Conservation (phyloP, 1,284 basidiomycete species). For the Naganishia sp. region DNA sequence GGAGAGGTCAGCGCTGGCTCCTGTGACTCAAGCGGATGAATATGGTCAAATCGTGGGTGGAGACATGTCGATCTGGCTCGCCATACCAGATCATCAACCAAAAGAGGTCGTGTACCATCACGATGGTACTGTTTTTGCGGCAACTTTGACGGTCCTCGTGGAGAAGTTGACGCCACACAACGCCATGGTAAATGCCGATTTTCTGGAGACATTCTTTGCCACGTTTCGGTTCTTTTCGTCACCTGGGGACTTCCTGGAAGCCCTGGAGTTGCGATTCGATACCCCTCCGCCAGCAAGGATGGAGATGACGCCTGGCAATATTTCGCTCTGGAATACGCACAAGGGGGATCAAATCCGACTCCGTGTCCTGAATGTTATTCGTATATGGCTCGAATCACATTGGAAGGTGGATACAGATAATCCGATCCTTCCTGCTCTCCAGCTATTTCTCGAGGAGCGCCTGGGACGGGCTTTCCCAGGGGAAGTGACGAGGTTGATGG, state of each 20-base stretch:
- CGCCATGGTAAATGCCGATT: conserved; percentile 74
- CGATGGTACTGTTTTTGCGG: conserved; percentile 87
- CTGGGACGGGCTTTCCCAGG: conserved; percentile 44
- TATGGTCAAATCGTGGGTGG: conserved; percentile 7
- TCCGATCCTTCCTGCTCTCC: conserved; percentile 50
- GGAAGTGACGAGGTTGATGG: conserved; percentile 47
- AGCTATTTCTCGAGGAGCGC: conserved; percentile 50
- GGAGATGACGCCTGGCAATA: conserved; percentile 58
- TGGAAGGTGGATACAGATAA: conserved; percentile 73
- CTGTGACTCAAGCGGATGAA: conserved; percentile 20
- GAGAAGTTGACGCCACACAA: conserved; percentile 98
- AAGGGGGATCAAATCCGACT: conserved; percentile 87
- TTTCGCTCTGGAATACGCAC: conserved; percentile 74
- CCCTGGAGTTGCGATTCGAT: conserved; percentile 79
- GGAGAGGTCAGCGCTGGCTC: conserved; percentile 4
- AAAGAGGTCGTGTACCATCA: conserved; percentile 86
- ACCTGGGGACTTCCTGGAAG: conserved; percentile 71
- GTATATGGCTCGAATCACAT: conserved; percentile 87
- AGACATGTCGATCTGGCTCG: conserved; percentile 49
- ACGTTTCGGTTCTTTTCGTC: conserved; percentile 93
- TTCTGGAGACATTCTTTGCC: conserved; percentile 86
- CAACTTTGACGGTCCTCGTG: conserved; percentile 81
- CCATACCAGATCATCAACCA: conserved; percentile 56
- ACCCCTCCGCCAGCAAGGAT: conserved; percentile 56
- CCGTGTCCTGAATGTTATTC: conserved; percentile 87